Evolutionary conservation across 768 basidiomycete genomes (phyloP), one percentile per base, ranked within the genome.

Genomic region (Rhodotorula paludigena): DNA sequence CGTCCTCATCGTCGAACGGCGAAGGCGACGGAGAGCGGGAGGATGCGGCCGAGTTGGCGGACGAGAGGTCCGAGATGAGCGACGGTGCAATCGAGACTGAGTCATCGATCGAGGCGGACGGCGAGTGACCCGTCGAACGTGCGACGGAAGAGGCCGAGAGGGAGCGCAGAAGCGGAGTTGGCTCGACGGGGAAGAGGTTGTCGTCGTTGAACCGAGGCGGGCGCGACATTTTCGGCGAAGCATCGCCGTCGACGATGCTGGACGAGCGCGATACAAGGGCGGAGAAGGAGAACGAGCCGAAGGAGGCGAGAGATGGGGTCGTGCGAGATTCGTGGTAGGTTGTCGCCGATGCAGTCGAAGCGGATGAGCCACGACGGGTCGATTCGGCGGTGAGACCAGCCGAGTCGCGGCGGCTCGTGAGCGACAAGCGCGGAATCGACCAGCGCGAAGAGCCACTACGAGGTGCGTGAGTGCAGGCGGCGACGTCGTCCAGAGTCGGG

Each of bases 401-500:
- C 9, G 68, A 62, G 41, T 65, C 61, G 36, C 60, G 30, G 23
- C 64, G 30, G 16, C 33, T 39, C 28, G 53, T 38, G 60, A 70
- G 45, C 25, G 63, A 65, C 18, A 70, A 64, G 20, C 64, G 69
- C 1, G 64, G 44, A 21, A 71, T 66, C 2, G 69, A 63, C 69
- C 69, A 71, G 12, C 64, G 61, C 38, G 68, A 64, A 6, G 53
- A 38, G 10, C 56, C 18, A 7, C 18, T 28, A 7, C 35, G 35
- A 20, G 48, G 25, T 15, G 41, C 30, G 10, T 38, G 28, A 23
- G 45, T n/a, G 47, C 47, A 44, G 41, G 47, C 47, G 32, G 72
- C 74, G 36, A 75, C 72, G 4, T 62, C 57, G 42, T 79, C 78
- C 18, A 45, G 36, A 35, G 49, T 23, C 8, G 72, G 57, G 57